Conservation (phyloP, 106 monocot genomes). For the Dioscorea alata region DNA sequence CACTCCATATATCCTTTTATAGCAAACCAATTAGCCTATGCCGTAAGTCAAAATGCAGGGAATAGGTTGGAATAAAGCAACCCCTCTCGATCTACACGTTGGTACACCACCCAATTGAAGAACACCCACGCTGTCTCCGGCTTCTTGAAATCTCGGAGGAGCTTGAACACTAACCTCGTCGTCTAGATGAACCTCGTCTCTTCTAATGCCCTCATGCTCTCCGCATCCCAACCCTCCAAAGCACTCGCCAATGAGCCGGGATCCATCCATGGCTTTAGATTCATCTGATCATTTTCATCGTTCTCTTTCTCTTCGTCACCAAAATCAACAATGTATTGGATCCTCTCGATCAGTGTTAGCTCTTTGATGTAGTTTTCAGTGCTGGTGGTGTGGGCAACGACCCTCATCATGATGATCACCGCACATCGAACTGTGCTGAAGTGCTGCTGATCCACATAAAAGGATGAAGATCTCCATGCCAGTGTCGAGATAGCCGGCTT, state of each 20-base stretch:
- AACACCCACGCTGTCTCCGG: slow-evolving; percentile 78
- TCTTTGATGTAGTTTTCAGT: slow-evolving; percentile 52
- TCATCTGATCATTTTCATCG: slow-evolving; percentile 22
- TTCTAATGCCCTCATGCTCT: slow-evolving; percentile 51
- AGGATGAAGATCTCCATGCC: slow-evolving; percentile 63
- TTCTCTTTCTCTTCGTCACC: slow-evolving; percentile 13
- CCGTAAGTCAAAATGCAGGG: too few species aligned
- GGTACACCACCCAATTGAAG: slow-evolving; percentile 85
- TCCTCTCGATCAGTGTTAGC: slow-evolving; percentile 37
- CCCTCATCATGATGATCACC: slow-evolving; percentile 48
- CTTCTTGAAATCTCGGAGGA: slow-evolving; percentile 71
- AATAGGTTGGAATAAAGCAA: too few species aligned
- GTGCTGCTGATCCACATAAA: slow-evolving; percentile 61
- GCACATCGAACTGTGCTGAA: slow-evolving; percentile 61
- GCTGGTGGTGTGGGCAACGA: slow-evolving; percentile 28
- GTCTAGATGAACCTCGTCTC: slow-evolving; percentile 67
- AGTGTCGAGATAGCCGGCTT: slow-evolving; percentile 25
- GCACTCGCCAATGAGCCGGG: slow-evolving; percentile 57
- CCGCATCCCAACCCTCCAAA: slow-evolving; percentile 58
- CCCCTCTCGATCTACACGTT: too few species aligned
- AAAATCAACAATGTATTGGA: slow-evolving; percentile 33
- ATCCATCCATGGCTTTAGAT: slow-evolving; percentile 79
- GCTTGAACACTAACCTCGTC: slow-evolving; percentile 73
- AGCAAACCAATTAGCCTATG: too few species aligned
- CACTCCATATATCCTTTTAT: too few species aligned